Evolutionary conservation across 495 filamentous ascomycete genomes (phyloP), one percentile per base, ranked within the genome.

Genomic region (Talaromyces borbonicus): DNA sequence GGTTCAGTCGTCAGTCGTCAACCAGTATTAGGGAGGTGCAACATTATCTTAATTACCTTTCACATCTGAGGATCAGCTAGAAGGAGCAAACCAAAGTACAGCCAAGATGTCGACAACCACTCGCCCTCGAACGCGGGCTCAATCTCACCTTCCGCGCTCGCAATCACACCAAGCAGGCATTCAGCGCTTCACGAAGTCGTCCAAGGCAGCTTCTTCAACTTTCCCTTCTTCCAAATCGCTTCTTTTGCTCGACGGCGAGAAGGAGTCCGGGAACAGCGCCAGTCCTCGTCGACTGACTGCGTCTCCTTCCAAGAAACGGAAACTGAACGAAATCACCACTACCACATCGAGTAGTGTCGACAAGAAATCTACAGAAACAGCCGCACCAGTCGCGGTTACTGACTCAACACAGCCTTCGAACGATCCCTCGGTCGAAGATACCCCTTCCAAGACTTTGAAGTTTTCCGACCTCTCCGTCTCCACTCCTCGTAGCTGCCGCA

Each of bases 301-400:
- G 38, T 66, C 68, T 12, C 68, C 68, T 46, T 72, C 68, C 48
- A 72, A 72, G 53, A 72, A 72, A 46, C 56, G 68, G 39, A 72
- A 70, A 51, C 47, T 72, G 31, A 58, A 65, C 43, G 66, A 71
- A 49, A 48, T 69, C 32, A 48, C 49, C 36, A 39, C 33, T 14
- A 51, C 47, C 19, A 15, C 51, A n/a, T n/a, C n/a, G n/a, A n/a
- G n/a, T n/a, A n/a, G n/a, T 36, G 31, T 37, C 53, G 27, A 43
- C 23, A 23, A 41, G 4, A 15, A 24, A 23, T 9, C 20, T 24
- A 12, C 20, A 40, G 25, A n/a, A 23, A 22, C 37, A 40, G 5
- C 37, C 40, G 24, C 18, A 7, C 27, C 24, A 25, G 39, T n/a
- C 19, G 11, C 31, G 5, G 20, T n/a, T n/a, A n/a, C n/a, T n/a